A percentile compares a stretch with the other conserved stretches of the same genome.
Evolutionary conservation across 139 green algal species (phyloP).

Genomic region (Auxenochlorella protothecoides): DNA sequence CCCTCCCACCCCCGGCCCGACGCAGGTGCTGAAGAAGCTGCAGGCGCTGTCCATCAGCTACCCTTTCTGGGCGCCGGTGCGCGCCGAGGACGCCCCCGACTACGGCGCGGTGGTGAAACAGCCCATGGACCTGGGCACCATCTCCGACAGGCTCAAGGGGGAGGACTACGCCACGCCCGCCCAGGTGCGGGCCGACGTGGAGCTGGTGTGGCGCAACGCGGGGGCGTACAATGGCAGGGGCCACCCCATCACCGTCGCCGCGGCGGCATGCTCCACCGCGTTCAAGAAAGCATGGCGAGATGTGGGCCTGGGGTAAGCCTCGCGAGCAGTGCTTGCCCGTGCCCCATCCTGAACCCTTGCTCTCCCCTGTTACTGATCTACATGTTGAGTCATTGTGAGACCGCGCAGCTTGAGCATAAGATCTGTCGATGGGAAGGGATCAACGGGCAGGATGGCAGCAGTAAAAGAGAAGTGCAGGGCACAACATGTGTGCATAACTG

Average conservation of each 20-base stretch:
- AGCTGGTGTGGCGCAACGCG: constrained; percentile 35
- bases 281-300: constrained; percentile 13
- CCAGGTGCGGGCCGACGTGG: constrained; percentile 28
- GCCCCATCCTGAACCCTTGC: no score
- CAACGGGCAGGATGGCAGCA: no score
- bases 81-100: constrained; percentile 16
- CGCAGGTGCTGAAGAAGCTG: constrained; percentile 5
- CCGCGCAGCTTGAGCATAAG: no score
- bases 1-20: neutral
- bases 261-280: neutral
- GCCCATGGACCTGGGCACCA: constrained; percentile 45
- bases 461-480: no score
- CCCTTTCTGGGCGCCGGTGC: constrained; percentile 17
- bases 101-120: constrained; percentile 27
- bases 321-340: no score
- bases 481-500: no score
- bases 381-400: no score
- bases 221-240: constrained; percentile 26
- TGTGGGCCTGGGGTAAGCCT: neutral
- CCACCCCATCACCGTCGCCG: constrained; percentile 4
- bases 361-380: no score
- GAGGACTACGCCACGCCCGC: constrained; percentile 14
- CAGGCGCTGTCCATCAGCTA: constrained; percentile 1
- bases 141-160: constrained; percentile 20
- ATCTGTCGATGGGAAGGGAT: no score